phyloP scores from a whole-genome alignment of 176 grass and related monocot genomes.

The Carex myosuroides region DNA sequence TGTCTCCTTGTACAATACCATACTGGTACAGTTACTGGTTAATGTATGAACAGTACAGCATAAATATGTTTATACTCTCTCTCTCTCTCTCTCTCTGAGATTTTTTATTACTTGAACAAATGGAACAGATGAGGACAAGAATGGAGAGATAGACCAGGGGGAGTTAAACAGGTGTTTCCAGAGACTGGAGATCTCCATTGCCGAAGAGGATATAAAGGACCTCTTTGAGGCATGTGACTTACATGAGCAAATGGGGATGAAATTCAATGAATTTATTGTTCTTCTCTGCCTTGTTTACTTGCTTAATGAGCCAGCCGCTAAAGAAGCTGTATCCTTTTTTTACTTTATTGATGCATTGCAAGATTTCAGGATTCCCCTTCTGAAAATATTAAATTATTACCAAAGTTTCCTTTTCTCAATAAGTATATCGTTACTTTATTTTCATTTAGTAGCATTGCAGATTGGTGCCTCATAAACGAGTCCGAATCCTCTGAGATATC shows the following conservation, averaged over 20 bases:
- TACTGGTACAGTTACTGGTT: neutral
- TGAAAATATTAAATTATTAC: conserved; percentile 1
- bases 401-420: neutral
- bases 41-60: neutral
- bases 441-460: neutral
- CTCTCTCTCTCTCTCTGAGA: neutral
- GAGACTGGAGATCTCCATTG: conserved; percentile 65
- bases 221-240: conserved; percentile 90
- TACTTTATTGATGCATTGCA: neutral
- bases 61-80: neutral
- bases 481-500: too few relatives aligned
- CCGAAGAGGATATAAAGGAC: conserved; percentile 69
- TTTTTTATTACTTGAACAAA: neutral
- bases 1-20: neutral
- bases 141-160: conserved; percentile 83
- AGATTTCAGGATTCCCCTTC: neutral
- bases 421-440: neutral
- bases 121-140: conserved; percentile 83
- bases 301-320: conserved; percentile 63
- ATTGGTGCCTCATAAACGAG: neutral
- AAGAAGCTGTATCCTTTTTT: conserved; percentile 77
- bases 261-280: conserved; percentile 94
- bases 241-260: conserved; percentile 86
- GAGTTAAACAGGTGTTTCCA: conserved; percentile 76
- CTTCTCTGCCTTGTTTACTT: conserved; percentile 93